Evolutionary conservation across 2,329 filamentous ascomycete genomes (phyloP), one percentile per base, ranked within the genome.

Genomic region (Fusarium buxicola): DNA sequence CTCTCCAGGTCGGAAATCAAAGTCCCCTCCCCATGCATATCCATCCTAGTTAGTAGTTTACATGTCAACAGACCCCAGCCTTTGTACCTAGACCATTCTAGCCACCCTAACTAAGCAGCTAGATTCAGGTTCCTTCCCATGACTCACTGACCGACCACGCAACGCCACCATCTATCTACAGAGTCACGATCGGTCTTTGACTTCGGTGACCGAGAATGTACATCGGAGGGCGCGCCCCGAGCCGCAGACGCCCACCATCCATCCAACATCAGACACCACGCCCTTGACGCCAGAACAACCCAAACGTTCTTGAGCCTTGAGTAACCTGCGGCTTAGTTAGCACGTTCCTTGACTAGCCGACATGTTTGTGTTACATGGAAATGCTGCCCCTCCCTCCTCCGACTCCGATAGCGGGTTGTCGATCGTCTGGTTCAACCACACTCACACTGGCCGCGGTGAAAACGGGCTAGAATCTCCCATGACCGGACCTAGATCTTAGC

Each of bases 61-160:
- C 31, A 44, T 44, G 8, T 55, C 12, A n/a, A 34, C 10, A 40
- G 2, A 5, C 7, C 12, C 9, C 31, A 18, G 21, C 15, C 30
- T 15, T 15, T 32, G 15, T 41, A 8, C 10, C 44, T 3, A 8
- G 7, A n/a, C 7, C 16, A 9, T 39, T 57, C 30, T 13, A 57
- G 41, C 36, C 46, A 56, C 21, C 27, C 13, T 7, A 41, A 21
- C 10, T 18, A 10, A 36, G 12, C 34, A 36, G 12, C 15, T 5
- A 18, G n/a, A n/a, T n/a, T n/a, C n/a, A 16, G 15, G 15, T 36
- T 4, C 18, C 18, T 25, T 16, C 41, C 16, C n/a, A 24, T 47
- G 55, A 60, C 39, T 59, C 48, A 11, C 40, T 11, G 34, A 45
- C 48, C 36, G 39, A 65, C 66, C 41, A 45, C 62, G 53, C 62